Evolutionary conservation across 768 basidiomycete genomes (phyloP).

Genomic region (Omphalotus guepiniiformis): DNA sequence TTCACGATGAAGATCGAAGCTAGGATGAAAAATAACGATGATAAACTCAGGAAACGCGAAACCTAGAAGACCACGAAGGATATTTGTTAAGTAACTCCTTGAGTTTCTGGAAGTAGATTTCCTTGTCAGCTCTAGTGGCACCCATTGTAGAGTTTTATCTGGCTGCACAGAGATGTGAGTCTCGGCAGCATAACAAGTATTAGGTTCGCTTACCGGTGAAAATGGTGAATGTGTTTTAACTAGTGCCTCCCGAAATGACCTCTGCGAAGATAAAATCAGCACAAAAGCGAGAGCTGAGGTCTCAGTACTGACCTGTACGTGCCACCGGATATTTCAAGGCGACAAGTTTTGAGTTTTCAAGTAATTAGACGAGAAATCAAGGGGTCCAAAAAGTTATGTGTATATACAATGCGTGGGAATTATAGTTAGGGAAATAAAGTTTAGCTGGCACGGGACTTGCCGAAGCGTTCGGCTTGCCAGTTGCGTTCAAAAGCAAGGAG

Average conservation of each 20-base stretch:
- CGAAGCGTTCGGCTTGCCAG: too few species aligned
- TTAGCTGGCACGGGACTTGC: background rate
- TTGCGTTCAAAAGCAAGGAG: too few species aligned
- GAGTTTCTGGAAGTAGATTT: slow-evolving; percentile 88
- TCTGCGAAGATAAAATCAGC: slow-evolving; percentile 36
- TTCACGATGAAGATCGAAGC: slow-evolving; percentile 99
- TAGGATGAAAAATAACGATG: slow-evolving; percentile 26
- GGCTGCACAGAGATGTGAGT: slow-evolving; percentile 11
- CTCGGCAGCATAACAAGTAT: slow-evolving; percentile 22
- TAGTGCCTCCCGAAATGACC: slow-evolving; percentile 95
- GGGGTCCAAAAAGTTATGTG: slow-evolving; percentile 11
- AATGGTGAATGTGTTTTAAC: slow-evolving; percentile 21
- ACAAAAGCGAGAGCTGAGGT: background rate
- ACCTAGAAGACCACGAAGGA: slow-evolving; percentile 53
- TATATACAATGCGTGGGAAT: slow-evolving; percentile 27
- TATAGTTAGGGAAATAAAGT: background rate
- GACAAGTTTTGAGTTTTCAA: slow-evolving; percentile 30
- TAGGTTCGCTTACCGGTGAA: background rate
- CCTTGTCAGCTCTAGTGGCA: slow-evolving; percentile 86
- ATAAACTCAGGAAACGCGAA: background rate
- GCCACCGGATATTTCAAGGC: slow-evolving; percentile 98
- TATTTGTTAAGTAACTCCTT: slow-evolving; percentile 89
- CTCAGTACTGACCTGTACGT: slow-evolving; percentile 52
- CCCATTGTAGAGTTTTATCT: slow-evolving; percentile 65
- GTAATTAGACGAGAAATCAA: slow-evolving; percentile 14